These are phyloP conservation scores for Eimeria praecox DNA, from an alignment of 169 alveolate genomes.

Conservation along the genomic window DNA sequence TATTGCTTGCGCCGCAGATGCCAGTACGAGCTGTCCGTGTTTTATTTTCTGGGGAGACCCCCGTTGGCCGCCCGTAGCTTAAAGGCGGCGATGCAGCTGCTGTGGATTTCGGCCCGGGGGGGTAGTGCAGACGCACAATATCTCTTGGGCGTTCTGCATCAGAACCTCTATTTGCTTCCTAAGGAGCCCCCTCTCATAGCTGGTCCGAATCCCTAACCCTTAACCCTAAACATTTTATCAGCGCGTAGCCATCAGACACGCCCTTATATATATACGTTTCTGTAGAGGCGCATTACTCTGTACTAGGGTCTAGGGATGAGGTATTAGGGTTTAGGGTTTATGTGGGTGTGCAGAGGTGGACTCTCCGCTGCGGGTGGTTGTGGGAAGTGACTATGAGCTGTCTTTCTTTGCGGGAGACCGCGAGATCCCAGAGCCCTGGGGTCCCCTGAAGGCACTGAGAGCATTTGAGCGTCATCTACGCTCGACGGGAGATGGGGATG, in stretches of 20 bases:
- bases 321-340: not conserved
- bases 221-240: not conserved
- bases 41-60: conserved; percentile 66
- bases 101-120: conserved; percentile 47
- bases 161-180: conserved; percentile 40
- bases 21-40: conserved; percentile 47
- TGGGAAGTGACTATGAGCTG: not conserved
- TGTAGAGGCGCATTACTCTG: not conserved
- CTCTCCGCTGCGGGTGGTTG: not conserved
- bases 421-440: not conserved
- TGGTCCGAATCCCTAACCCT: not conserved
- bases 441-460: not conserved
- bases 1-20: not conserved
- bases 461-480: not conserved
- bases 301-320: not conserved
- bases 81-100: conserved; percentile 19
- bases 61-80: conserved; percentile 49
- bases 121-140: conserved; percentile 75
- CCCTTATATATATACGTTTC: not conserved
- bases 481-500: not conserved
- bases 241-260: not conserved
- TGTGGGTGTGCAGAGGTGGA: conserved; percentile 20
- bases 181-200: conserved; percentile 34
- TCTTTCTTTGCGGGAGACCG: not conserved
- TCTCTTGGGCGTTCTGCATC: conserved; percentile 17